Percentiles rank a stretch among this genome's conserved stretches.
phyloP scores from a whole-genome alignment of 148 eudicot species.

The Arbutus unedo region DNA sequence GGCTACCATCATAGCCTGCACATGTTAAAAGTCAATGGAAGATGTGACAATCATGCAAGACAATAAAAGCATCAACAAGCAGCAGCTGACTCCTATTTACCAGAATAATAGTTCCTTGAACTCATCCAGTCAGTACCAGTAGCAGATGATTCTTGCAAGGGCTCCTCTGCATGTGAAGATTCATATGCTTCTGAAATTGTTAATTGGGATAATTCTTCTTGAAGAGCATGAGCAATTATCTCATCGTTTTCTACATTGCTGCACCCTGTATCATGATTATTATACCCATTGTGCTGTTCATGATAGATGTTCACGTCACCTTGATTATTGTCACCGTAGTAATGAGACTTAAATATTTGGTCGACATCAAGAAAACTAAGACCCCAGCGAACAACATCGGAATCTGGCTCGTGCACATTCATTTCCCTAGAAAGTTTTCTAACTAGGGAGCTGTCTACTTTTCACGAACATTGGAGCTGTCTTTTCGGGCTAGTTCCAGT shows the following conservation, averaged over 20 bases:
- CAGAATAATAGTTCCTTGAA: slow-evolving; percentile 41
- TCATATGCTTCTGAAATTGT: slow-evolving; percentile 54
- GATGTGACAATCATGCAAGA: slow-evolving; percentile 13
- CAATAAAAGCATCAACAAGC: slow-evolving; percentile 15
- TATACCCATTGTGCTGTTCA: slow-evolving; percentile 42
- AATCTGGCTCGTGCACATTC: slow-evolving; percentile 59
- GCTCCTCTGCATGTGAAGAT: slow-evolving; percentile 43
- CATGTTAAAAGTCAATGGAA: slow-evolving; percentile 14
- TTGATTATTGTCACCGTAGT: slow-evolving; percentile 52
- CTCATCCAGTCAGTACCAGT: slow-evolving; percentile 45
- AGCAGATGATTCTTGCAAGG: slow-evolving; percentile 35
- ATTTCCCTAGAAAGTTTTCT: slow-evolving; percentile 20
- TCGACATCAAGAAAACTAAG: slow-evolving; percentile 58
- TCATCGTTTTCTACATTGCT: slow-evolving; percentile 52
- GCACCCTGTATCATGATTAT: slow-evolving; percentile 32
- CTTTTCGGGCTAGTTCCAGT: slow-evolving; percentile 17
- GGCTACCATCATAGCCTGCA: slow-evolving; percentile 47
- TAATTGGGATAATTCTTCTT: slow-evolving; percentile 61
- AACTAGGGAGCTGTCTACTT: slow-evolving; percentile 17
- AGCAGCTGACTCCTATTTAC: slow-evolving; percentile 28
- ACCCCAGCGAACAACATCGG: slow-evolving; percentile 69
- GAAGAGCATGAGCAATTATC: slow-evolving; percentile 53
- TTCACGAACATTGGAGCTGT: slow-evolving; percentile 8
- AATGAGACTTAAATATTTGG: slow-evolving; percentile 45
- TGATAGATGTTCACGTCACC: slow-evolving; percentile 51